Evolutionary conservation across 2,329 filamentous ascomycete species (phyloP), one percentile per base, ranked within the genome.

Genomic region (Penicillium nordicum): DNA sequence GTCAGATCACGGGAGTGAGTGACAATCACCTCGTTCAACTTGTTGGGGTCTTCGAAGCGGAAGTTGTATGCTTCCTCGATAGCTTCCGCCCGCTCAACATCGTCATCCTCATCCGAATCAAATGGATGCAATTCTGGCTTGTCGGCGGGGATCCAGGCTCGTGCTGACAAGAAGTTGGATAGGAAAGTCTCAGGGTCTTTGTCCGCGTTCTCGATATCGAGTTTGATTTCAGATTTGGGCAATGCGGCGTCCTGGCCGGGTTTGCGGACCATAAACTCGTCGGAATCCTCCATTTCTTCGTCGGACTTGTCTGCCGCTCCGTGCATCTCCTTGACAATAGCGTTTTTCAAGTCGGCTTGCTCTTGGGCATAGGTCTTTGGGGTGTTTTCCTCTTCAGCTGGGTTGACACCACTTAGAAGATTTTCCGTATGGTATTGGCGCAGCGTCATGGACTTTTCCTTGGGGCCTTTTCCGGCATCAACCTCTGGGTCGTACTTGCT

Each of bases 41-140:
- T 92, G 57, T 83, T 83, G 0, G 94, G 92, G 67, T 97, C 90
- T 72, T 99, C 94, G 69, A 99, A 99, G 34, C 94, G 88, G 76
- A 97, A 78, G 76, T 99, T 99, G 78, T 96, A 99, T 5, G 92
- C 92, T 62, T 89, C 83, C 76, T 99, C 94, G 68, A 93, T 96
- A 58, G 88, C 85, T 43, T 97, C 93, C 27, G 92, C 92, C 44
- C 84, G 82, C 29, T 84, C 82, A 30, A 89, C 85, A 42, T 90
- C 83, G 7, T 86, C 84, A n/a, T 85, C 90, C 50, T 97, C 92
- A 64, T 99, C 94, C 0, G 92, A 96, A 69, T 97, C 91, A 55
- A 99, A 89, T 0, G 92, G 89, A 65, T 92, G 81, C 75, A 90
- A 92, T 41, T 83, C 82, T 23, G 84, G 80, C 41, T 80, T 81